phyloP scores from a whole-genome alignment of 768 basidiomycete genomes.

The Pluteus cervinus region DNA sequence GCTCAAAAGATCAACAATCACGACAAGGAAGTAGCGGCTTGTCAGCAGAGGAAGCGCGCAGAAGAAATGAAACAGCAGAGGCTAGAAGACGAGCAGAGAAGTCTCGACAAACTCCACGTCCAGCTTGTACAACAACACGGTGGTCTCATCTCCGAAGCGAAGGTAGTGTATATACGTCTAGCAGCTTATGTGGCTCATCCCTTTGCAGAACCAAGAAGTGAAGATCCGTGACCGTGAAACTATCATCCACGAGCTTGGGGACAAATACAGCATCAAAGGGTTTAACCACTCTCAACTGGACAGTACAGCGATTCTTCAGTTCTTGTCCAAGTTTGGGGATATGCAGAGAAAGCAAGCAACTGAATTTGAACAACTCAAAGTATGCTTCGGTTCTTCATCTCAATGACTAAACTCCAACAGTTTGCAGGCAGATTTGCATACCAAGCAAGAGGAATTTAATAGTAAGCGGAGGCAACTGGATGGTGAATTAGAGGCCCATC shows the following conservation, averaged over 20 bases:
- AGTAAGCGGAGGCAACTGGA: slow-evolving; percentile 50
- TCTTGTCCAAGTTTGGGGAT: slow-evolving; percentile 59
- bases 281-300: slow-evolving; percentile 68
- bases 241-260: slow-evolving; percentile 62
- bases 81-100: slow-evolving; percentile 53
- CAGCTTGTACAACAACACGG: slow-evolving; percentile 59
- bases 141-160: slow-evolving; percentile 63
- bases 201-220: slow-evolving; percentile 41
- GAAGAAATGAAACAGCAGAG: slow-evolving; percentile 53
- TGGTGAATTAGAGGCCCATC: slow-evolving; percentile 46
- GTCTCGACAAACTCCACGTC: slow-evolving; percentile 45
- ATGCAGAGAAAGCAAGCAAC: slow-evolving; percentile 54
- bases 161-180: slow-evolving; percentile 33
- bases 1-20: slow-evolving; percentile 50
- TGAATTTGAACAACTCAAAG: slow-evolving; percentile 67
- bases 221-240: slow-evolving; percentile 68
- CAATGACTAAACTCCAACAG: not conserved
- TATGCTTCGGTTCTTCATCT: slow-evolving; percentile 18
- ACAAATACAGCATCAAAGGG: slow-evolving; percentile 67
- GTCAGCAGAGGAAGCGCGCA: slow-evolving; percentile 40
- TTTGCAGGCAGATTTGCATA: slow-evolving; percentile 43
- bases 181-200: not conserved
- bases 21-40: slow-evolving; percentile 46
- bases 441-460: slow-evolving; percentile 62
- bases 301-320: slow-evolving; percentile 66